Evolutionary conservation across 768 basidiomycete species (phyloP), one percentile per base, ranked within the genome.

Genomic region (Lactarius trivialis): DNA sequence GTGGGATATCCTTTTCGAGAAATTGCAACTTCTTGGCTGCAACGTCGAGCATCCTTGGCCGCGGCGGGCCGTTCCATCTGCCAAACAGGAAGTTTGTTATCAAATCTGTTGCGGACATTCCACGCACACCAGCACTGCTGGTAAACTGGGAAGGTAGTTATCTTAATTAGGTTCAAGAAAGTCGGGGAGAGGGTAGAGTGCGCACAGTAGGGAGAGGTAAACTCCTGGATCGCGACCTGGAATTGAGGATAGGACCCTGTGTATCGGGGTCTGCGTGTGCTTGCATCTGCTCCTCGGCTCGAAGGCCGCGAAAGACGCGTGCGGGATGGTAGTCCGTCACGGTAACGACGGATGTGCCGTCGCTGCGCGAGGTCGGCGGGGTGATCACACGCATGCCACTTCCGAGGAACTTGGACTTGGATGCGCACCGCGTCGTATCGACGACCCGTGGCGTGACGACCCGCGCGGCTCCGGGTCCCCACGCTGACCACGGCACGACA

Each of bases 241-340:
- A 33, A 39, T 43, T n/a, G 39, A 3, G 8, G 19, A 15, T n/a
- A 19, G 39, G 39, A n/a, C 7, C 19, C 8, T n/a, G 19, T 28
- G 19, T 33, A n/a, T 28, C 51, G 51, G 28, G 8, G 17, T 33
- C 28, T 28, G 5, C 51, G 4, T n/a, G 8, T 3, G 51, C 51
- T 32, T 51, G 50, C 49, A 26, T 32, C 26, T 32, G 43, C 45
- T 24, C 11, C 45, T 48, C 45, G 17, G 51, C 30, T 19, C 51
- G 51, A 8, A 28, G 37, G 21, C 48, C 21, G 6, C 55, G 48
- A 39, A 51, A 50, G 32, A 61, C 37, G 21, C 60, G 55, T 5
- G 60, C 60, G 5, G 48, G 49, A 17, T 56, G 55, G 32, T 56
- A 56, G 55, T 61, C 60, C 37, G 30, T 15, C 30, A 61, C 28